Evolutionary conservation across 164 flowering plant genomes (phyloP).

Genomic region (Echeveria elegans): DNA sequence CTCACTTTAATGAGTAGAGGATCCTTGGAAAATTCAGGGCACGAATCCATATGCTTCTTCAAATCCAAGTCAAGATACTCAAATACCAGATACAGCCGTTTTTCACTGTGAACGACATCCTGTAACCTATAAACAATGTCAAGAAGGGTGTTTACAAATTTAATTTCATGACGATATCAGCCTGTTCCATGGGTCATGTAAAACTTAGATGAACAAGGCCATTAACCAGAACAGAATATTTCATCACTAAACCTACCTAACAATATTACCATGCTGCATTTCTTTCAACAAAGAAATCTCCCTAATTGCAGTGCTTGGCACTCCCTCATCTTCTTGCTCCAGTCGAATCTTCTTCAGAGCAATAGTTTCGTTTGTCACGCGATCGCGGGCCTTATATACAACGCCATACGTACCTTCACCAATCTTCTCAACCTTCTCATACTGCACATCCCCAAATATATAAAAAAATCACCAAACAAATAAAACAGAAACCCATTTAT

Average conservation of each 20-base stretch:
- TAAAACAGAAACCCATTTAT: not conserved
- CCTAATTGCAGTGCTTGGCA: conserved; percentile 90
- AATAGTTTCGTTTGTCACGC: conserved; percentile 65
- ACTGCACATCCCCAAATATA: conserved; percentile 27
- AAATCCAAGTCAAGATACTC: conserved; percentile 93
- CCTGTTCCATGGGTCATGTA: not conserved
- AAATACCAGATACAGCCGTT: conserved; percentile 81
- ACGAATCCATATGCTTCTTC: conserved; percentile 95
- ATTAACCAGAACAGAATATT: not conserved
- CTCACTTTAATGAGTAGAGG: conserved; percentile 70
- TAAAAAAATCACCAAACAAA: not conserved
- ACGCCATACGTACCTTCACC: conserved; percentile 97
- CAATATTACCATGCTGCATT: conserved; percentile 94
- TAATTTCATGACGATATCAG: not conserved
- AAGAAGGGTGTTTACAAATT: not conserved
- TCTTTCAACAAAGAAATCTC: conserved; percentile 94
- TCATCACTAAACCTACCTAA: conserved; percentile 42
- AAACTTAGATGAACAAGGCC: not conserved
- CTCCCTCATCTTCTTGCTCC: conserved; percentile 98
- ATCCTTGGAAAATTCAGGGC: conserved; percentile 33
- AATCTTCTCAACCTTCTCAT: conserved; percentile 94
- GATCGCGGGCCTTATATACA: conserved; percentile 91
- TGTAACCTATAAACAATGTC: conserved; percentile 49
- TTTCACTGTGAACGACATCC: conserved; percentile 96
- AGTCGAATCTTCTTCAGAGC: conserved; percentile 89